phyloP scores from a whole-genome alignment of 164 flowering plant species.

The Piper betle region DNA sequence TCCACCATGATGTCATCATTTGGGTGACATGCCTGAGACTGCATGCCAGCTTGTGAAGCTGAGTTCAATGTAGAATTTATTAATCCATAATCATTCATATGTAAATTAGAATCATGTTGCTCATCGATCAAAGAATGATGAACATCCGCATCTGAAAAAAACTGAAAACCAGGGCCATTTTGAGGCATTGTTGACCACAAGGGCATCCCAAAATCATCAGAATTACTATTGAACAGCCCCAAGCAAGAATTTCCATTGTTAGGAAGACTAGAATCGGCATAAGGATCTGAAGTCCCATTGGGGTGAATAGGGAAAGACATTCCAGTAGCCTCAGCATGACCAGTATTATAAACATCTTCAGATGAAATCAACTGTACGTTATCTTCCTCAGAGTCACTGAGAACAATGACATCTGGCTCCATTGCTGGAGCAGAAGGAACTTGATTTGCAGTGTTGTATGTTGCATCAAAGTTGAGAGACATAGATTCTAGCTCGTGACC shows the following conservation, averaged over 20 bases:
- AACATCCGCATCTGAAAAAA: conserved; percentile 62
- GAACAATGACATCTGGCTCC: conserved; percentile 66
- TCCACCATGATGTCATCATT: conserved; percentile 44
- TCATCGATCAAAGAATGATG: conserved; percentile 41
- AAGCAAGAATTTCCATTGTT: conserved; percentile 27
- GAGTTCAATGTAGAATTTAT: conserved; percentile 27
- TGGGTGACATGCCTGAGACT: conserved; percentile 30
- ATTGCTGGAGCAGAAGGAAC: conserved; percentile 28
- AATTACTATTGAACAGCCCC: conserved; percentile 36
- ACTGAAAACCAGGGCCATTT: conserved; percentile 41
- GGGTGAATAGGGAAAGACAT: conserved; percentile 29
- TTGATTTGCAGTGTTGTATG: conserved; percentile 26
- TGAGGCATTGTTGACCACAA: conserved; percentile 37
- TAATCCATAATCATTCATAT: conserved; percentile 46
- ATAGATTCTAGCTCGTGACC: conserved; percentile 64
- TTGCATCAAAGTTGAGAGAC: conserved; percentile 35
- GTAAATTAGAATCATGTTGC: conserved; percentile 30
- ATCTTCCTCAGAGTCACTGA: conserved; percentile 95
- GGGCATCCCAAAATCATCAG: conserved; percentile 53
- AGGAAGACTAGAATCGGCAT: conserved; percentile 38
- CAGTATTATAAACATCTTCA: conserved; percentile 21
- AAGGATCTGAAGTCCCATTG: conserved; percentile 37
- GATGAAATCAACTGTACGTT: conserved; percentile 33
- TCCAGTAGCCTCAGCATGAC: conserved; percentile 23
- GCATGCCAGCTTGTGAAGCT: conserved; percentile 25